phyloP scores from a whole-genome alignment of 306 rosid genomes.

The Crataegus laevigata region DNA sequence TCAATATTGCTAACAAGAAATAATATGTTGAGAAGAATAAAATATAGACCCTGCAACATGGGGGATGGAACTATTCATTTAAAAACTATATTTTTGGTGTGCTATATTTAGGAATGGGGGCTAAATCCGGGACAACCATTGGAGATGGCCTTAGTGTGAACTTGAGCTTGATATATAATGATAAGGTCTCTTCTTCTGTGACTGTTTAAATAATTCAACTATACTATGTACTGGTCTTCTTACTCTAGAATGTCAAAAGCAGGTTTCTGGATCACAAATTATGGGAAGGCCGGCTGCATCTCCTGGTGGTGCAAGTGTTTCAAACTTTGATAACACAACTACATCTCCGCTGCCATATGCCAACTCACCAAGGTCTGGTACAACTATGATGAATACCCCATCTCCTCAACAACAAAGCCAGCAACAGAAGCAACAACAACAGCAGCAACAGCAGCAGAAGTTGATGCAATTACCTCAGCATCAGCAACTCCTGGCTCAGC shows the following conservation, averaged over 20 bases:
- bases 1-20: no score
- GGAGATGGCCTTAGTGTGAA: neutral
- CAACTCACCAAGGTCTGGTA: slow-evolving; percentile 82
- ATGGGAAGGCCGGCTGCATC: slow-evolving; percentile 92
- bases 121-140: no score
- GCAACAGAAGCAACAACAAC: slow-evolving; percentile 50
- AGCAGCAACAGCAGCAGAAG: slow-evolving; percentile 46
- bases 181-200: slow-evolving; percentile 7
- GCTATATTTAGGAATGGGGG: no score
- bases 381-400: slow-evolving; percentile 77
- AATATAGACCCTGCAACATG: no score
- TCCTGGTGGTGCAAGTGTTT: slow-evolving; percentile 61
- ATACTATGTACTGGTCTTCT: neutral
- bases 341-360: slow-evolving; percentile 87
- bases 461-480: slow-evolving; percentile 75
- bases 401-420: slow-evolving; percentile 91
- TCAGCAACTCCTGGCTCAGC: slow-evolving; percentile 82
- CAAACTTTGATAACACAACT: slow-evolving; percentile 71
- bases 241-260: slow-evolving; percentile 9
- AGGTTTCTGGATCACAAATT: slow-evolving; percentile 83
- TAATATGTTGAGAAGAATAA: no score
- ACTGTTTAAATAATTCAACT: neutral
- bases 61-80: no score
- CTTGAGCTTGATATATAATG: neutral
- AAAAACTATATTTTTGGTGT: no score